A percentile compares a stretch with the other conserved stretches of the same genome.
These are phyloP conservation scores for Endoconidiophora polonica DNA, from an alignment of 2,329 filamentous ascomycete species.

Conservation along the genomic window DNA sequence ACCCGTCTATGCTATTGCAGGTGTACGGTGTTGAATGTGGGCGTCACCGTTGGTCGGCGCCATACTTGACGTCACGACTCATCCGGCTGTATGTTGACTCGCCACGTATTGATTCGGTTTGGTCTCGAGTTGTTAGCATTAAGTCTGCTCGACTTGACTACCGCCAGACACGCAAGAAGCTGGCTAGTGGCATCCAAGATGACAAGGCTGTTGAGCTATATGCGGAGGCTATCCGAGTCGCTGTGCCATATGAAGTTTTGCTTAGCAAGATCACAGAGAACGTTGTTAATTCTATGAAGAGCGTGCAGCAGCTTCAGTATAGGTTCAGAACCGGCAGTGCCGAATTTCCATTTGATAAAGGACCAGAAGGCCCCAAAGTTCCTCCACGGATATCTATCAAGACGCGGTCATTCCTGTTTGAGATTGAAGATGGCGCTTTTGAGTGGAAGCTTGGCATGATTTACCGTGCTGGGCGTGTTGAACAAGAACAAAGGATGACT, in stretches of 20 bases:
- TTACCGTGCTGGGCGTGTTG: constrained; percentile 72
- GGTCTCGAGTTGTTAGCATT: constrained; percentile 73
- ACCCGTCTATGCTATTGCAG: constrained; percentile 85
- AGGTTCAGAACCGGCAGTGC: constrained; percentile 77
- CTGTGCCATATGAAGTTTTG: constrained; percentile 79
- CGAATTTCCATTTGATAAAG: constrained; percentile 63
- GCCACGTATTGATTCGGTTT: constrained; percentile 65
- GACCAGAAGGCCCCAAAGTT: constrained; percentile 67
- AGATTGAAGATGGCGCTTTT: constrained; percentile 89
- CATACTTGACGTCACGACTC: constrained; percentile 62
- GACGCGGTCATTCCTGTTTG: constrained; percentile 68
- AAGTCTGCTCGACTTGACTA: constrained; percentile 69
- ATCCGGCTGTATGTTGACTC: constrained; percentile 76
- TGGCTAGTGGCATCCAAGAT: constrained; percentile 37
- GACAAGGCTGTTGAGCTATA: constrained; percentile 73
- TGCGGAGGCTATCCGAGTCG: constrained; percentile 71
- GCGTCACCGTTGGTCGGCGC: constrained; percentile 71
- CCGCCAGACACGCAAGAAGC: constrained; percentile 57
- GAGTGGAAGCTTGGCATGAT: constrained; percentile 96
- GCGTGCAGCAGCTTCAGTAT: constrained; percentile 79
- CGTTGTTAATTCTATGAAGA: constrained; percentile 71
- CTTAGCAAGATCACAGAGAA: constrained; percentile 91
- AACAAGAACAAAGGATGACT: constrained; percentile 78
- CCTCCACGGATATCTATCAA: constrained; percentile 76
- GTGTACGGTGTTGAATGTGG: constrained; percentile 69